Evolutionary conservation across 2,329 filamentous ascomycete genomes (phyloP).

Genomic region (Aureobasidium melanogenum): DNA sequence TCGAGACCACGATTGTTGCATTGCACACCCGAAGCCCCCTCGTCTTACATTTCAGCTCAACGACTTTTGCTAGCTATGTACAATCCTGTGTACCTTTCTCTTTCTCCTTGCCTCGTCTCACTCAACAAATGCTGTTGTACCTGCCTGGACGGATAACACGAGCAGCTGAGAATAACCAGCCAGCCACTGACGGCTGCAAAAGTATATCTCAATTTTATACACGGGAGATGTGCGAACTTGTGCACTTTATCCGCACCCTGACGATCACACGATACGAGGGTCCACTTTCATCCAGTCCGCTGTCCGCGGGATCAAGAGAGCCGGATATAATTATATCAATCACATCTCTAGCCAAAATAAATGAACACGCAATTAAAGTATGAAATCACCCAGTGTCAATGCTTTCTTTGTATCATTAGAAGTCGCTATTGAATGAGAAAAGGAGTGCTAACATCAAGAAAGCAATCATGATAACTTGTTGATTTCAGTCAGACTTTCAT

Average conservation of each 20-base stretch:
- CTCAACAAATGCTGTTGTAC: background rate
- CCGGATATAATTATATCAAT: background rate
- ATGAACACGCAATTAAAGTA: background rate
- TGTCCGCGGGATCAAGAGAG: background rate
- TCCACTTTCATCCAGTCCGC: background rate
- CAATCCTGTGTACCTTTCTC: background rate
- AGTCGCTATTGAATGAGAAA: background rate
- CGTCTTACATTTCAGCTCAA: background rate
- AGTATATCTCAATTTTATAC: background rate
- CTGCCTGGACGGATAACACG: background rate
- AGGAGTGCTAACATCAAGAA: background rate
- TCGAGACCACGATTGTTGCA: background rate
- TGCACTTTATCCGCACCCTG: background rate
- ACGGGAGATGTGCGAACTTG: background rate
- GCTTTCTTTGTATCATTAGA: background rate
- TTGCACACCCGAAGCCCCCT: background rate
- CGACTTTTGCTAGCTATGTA: background rate
- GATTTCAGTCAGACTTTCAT: background rate
- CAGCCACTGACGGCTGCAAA: background rate
- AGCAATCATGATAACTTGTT: background rate
- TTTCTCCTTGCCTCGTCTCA: slow-evolving; percentile 1
- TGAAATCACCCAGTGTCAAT: background rate
- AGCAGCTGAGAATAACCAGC: background rate
- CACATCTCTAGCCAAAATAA: background rate
- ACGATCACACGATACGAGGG: background rate